Base-by-base conservation (phyloP, 768 basidiomycete genomes). In the Phlebiopsis flavidoalba region DNA sequence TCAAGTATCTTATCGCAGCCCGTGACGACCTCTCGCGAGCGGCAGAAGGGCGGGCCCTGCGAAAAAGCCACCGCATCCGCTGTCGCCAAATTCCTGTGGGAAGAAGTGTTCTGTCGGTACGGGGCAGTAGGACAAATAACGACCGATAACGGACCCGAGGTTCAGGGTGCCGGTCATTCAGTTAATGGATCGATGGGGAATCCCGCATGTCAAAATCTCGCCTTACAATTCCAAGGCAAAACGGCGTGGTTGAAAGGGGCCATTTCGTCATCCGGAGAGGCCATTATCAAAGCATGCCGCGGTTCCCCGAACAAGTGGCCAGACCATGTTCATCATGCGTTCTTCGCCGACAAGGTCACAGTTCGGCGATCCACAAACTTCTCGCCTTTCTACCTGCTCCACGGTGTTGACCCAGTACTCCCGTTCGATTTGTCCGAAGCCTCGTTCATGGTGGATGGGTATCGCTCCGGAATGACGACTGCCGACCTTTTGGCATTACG, bases 1-100 rank as follows among this genome's bases (percentile, higher is more conserved):
- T 61, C 61, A 63, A 61, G 7, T 75, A 74, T 35, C 60, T 80
- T 15, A 62, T 80, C 0, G 77, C 77, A 51, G 78, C 69, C 0
- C 64, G 70, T 0, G n/a, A 57, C 48, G 0, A 58, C 67, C 17
- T 69, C 53, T 11, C 47, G 66, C 35, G 33, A 3, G 47, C 24
- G 19, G 21, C 46, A 12, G 47, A 58, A 49, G 47, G 57, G 3
- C n/a, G 48, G 33, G 57, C 57, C 3, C 19, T 58, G n/a, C n/a
- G 17, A 7, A 17, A 31, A 5, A 8, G 26, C n/a, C n/a, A 1
- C 15, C 15, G 50, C 57, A 17, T n/a, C n/a, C n/a, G 46, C 47
- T n/a, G 47, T 58, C 10, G 47, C 47, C 2, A 46, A 49, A 36
- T 58, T 58, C 31, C 35, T 58, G 6, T 58, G 57, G 57, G 48